Conservation (phyloP, 257 asterid species). For the Asclepias syriaca region DNA sequence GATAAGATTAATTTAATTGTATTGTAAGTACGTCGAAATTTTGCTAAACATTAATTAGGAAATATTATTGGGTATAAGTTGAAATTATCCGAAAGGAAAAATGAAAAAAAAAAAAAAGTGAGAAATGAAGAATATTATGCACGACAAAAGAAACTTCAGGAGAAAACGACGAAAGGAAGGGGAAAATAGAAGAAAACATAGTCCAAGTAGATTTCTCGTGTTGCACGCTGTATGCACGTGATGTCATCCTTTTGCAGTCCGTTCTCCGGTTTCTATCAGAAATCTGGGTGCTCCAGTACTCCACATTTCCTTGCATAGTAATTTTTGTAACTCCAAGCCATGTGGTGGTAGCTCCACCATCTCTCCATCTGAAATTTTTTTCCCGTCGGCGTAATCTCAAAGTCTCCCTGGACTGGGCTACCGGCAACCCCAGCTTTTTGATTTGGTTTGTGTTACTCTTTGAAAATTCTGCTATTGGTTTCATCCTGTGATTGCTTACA, state of each 20-base stretch:
- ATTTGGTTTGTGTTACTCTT: not conserved
- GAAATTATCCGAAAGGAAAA: too few relatives aligned
- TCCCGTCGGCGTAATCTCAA: not conserved
- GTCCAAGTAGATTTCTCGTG: not conserved
- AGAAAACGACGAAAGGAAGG: too few relatives aligned
- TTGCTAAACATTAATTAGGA: too few relatives aligned
- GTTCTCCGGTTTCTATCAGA: not conserved
- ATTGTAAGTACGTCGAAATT: too few relatives aligned
- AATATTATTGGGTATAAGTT: too few relatives aligned
- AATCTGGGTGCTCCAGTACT: not conserved
- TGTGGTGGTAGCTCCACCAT: conserved; percentile 1
- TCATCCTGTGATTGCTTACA: not conserved
- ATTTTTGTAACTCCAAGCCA: conserved; percentile 15
- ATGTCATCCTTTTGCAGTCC: conserved; percentile 3
- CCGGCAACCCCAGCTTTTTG: conserved; percentile 17
- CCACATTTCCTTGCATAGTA: conserved; percentile 21
- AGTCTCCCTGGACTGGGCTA: not conserved
- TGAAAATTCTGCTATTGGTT: not conserved
- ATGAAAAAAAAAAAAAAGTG: too few relatives aligned
- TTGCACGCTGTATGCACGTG: conserved; percentile 36
- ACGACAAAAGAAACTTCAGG: too few relatives aligned
- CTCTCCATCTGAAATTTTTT: not conserved
- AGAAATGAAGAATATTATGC: too few relatives aligned
- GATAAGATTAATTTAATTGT: too few relatives aligned
- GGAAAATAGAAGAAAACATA: too few relatives aligned